phyloP scores from a whole-genome alignment of 768 basidiomycete genomes.

The Lactarius sanguifluus region DNA sequence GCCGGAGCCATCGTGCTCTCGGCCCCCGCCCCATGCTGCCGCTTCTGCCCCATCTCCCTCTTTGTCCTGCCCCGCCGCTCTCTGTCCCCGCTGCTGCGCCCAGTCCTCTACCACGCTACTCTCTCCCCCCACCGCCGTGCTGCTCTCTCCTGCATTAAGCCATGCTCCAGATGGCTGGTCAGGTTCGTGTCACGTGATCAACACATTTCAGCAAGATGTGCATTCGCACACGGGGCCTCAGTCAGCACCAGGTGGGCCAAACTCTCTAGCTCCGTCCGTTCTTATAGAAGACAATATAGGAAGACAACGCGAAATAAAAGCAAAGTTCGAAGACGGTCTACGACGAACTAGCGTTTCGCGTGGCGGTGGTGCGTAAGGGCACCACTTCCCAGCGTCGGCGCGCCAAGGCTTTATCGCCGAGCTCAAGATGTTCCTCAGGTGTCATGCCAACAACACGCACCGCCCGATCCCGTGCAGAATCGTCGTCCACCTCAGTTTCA shows the following conservation, averaged over 20 bases:
- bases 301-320: background rate
- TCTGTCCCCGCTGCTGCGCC: too few species aligned
- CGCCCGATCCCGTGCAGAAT: constrained; percentile 52
- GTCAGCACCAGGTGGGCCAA: too few species aligned
- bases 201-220: too few species aligned
- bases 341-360: background rate
- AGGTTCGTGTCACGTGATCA: too few species aligned
- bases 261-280: background rate
- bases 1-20: too few species aligned
- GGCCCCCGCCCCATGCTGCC: too few species aligned
- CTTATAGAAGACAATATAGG: background rate
- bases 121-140: too few species aligned
- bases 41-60: too few species aligned
- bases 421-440: constrained; percentile 39
- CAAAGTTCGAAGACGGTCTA: background rate
- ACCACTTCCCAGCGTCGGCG: constrained; percentile 51
- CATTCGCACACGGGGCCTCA: too few species aligned
- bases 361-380: constrained; percentile 40
- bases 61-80: too few species aligned
- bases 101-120: too few species aligned
- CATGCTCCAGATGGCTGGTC: too few species aligned
- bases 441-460: constrained; percentile 57
- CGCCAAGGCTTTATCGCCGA: constrained; percentile 40
- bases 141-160: background rate
- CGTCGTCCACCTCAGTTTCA: constrained; percentile 78